Conservation (phyloP, 202 grass and related monocot genomes). For the Schoenoplectus triqueter region DNA sequence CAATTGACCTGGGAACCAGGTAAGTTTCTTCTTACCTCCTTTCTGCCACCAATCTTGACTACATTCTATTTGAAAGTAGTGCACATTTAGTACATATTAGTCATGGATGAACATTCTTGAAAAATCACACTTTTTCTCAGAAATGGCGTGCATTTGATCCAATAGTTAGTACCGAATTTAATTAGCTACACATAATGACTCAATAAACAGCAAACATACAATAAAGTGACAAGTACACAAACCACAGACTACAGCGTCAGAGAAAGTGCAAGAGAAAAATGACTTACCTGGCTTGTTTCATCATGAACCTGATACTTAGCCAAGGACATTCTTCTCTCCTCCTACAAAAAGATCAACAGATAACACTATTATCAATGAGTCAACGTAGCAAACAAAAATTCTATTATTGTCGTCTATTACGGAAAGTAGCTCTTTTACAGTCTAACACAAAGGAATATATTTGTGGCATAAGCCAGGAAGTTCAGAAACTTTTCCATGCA, state of each 20-base stretch:
- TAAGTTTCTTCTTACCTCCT: conserved; percentile 35
- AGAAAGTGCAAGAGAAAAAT: conserved; percentile 38
- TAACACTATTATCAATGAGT: conserved; percentile 24
- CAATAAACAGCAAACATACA: not conserved
- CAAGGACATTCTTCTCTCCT: conserved; percentile 88
- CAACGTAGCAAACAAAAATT: not conserved
- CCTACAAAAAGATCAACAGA: conserved; percentile 53
- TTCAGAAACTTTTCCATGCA: conserved; percentile 3
- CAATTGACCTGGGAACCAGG: conserved; percentile 21
- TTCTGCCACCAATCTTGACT: conserved; percentile 25
- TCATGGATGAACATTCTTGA: conserved; percentile 32
- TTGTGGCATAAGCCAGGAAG: not conserved
- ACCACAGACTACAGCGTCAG: conserved; percentile 39
- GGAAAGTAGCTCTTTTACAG: not conserved
- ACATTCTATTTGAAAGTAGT: conserved; percentile 23
- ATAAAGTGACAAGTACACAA: not conserved
- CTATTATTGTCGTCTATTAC: not conserved
- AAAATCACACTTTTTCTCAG: not conserved
- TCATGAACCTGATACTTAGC: conserved; percentile 95
- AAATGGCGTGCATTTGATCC: not conserved
- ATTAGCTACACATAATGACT: not conserved
- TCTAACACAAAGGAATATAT: not conserved
- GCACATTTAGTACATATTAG: not conserved
- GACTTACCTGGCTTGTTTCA: conserved; percentile 99
- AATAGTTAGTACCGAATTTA: not conserved